Base-by-base conservation (phyloP, 2,329 filamentous ascomycete genomes). In the Epichloe baconii region DNA sequence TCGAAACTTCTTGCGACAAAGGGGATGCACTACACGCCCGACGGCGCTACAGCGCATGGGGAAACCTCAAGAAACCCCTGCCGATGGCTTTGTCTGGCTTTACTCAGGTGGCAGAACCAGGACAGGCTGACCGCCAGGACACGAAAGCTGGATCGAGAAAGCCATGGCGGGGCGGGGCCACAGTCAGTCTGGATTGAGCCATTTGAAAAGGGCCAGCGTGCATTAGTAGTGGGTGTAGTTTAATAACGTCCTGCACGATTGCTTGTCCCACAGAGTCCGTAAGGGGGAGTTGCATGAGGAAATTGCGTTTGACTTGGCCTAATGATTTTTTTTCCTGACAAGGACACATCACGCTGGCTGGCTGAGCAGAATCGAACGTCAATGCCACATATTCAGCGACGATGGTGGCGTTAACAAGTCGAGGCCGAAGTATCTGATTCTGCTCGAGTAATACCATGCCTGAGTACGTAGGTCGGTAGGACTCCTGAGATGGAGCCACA, bases 201-300 rank as follows among this genome's bases (percentile, higher is more conserved):
- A 46, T 54, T 64, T 58, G 46, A 0, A 17, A 21, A 21, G 8
- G n/a, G 7, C 17, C 35, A 40, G 36, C 45, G 35, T 31, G 43
- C 51, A 51, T 45, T 19, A 38, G 19, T 52, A 53, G 54, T 48
- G 54, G 51, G 8, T 38, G 47, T 7, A 44, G 53, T 56, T 54
- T 54, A 53, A 56, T 54, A 44, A 56, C 49, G 40, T 50, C 49
- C 52, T 54, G 53, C 53, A 53, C 34, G 34, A 48, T 35, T 35
- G 41, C 51, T 40, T 40, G 35, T 49, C 46, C 36, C 41, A 26
- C 38, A 37, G 37, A 42, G 37, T 44, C 38, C 45, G 11, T 38
- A 47, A 37, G 46, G 46, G 43, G 23, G 14, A 34, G 12, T 12
- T 49, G 51, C 51, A 52, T 42, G 37, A 12, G 47, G 47, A 52